phyloP scores from a whole-genome alignment of 805 yeast genomes.

The Candida caryicola region DNA sequence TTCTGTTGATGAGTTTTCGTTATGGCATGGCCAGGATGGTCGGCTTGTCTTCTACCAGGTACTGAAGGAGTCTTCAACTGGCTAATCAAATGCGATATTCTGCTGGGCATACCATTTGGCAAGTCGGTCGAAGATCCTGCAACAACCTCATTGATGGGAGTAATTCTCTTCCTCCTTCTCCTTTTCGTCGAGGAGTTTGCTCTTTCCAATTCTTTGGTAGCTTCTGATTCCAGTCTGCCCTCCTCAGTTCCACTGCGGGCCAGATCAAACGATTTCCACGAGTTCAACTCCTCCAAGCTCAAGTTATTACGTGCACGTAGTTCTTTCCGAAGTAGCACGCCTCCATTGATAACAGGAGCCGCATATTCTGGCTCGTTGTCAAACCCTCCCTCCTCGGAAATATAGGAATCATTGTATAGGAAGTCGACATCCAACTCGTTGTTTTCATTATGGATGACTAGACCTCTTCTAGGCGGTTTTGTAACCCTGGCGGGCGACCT shows the following conservation, averaged over 20 bases:
- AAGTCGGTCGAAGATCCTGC: not conserved
- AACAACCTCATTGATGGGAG: conserved; percentile 4
- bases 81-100: conserved; percentile 12
- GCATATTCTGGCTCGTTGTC: not conserved
- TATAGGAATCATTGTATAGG: conserved; percentile 13
- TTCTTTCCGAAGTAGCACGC: conserved; percentile 35
- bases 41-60: not conserved
- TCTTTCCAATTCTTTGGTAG: not conserved
- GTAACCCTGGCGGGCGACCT: conserved; percentile 12
- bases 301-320: conserved; percentile 25
- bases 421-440: conserved; percentile 32
- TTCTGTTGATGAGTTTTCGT: too few relatives aligned
- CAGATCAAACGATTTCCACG: conserved; percentile 38
- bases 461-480: conserved; percentile 7
- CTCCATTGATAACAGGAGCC: conserved; percentile 34
- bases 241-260: conserved; percentile 17
- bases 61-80: conserved; percentile 9
- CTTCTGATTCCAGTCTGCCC: not conserved
- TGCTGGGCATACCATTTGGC: conserved; percentile 3
- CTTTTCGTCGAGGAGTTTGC: conserved; percentile 7
- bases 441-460: conserved; percentile 28
- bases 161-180: conserved; percentile 15
- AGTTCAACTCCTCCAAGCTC: conserved; percentile 31
- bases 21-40: not conserved
- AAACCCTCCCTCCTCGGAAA: not conserved